A percentile compares a stretch with the other conserved stretches of the same genome.
phyloP scores from a whole-genome alignment of 2,329 filamentous ascomycete species.

The Thelonectria discophora region DNA sequence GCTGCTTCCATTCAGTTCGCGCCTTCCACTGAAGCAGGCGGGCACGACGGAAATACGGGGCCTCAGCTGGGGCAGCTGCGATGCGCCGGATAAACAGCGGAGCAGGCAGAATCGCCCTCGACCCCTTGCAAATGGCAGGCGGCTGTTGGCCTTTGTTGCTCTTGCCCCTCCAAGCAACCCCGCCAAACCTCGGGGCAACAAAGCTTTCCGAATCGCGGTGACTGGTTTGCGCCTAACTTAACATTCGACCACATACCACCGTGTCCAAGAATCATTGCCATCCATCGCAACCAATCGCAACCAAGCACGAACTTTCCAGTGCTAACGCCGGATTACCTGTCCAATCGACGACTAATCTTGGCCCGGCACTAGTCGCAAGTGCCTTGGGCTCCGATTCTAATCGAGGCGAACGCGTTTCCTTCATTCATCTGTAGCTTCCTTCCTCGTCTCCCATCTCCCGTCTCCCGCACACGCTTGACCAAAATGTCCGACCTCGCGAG shows the following conservation, averaged over 20 bases:
- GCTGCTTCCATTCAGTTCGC: too few species aligned
- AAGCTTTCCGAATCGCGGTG: conserved; percentile 28
- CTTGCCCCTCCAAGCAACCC: conserved; percentile 48
- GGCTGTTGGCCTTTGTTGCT: conserved; percentile 21
- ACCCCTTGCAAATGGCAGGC: conserved; percentile 14
- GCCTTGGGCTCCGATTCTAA: conserved; percentile 18
- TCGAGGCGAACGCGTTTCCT: conserved; percentile 28
- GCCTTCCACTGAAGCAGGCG: not conserved
- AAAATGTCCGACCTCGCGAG: conserved; percentile 61
- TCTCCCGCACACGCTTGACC: conserved; percentile 13
- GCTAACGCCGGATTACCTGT: not conserved
- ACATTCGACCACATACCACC: conserved; percentile 6
- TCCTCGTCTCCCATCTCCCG: conserved; percentile 9
- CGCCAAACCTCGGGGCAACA: conserved; percentile 41
- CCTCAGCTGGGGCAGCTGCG: not conserved
- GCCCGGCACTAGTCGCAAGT: conserved; percentile 22
- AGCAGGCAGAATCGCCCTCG: not conserved
- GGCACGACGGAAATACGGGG: not conserved
- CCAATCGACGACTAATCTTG: not conserved
- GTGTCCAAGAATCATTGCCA: not conserved
- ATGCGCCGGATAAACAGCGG: conserved; percentile 46
- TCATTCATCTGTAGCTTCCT: conserved; percentile 20
- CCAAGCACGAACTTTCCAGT: not conserved
- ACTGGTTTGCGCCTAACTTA: conserved; percentile 32
- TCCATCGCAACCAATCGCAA: not conserved